Evolutionary conservation across 2,329 filamentous ascomycete genomes (phyloP).

Genomic region (Bipolaris zeicola): DNA sequence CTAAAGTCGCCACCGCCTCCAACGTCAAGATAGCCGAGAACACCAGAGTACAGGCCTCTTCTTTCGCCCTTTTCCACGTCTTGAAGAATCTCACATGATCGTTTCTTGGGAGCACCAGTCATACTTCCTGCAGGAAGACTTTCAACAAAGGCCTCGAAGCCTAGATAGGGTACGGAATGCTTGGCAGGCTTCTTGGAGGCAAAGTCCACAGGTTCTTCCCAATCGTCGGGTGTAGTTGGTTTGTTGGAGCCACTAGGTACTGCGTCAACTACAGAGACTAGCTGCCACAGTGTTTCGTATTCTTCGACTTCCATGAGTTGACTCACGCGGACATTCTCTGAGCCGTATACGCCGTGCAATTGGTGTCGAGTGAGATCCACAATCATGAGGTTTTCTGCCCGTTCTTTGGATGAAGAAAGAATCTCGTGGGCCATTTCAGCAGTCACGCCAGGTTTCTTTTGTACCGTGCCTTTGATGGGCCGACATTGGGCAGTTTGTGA

Average conservation of each 20-base stretch:
- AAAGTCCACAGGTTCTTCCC: conserved; percentile 39
- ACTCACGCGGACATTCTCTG: conserved; percentile 73
- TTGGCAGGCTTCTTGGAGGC: conserved; percentile 15
- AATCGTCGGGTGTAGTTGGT: conserved; percentile 35
- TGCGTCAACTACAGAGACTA: conserved; percentile 86
- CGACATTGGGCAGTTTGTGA: conserved; percentile 74
- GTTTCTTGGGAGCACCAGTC: conserved; percentile 95
- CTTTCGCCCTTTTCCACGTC: conserved; percentile 67
- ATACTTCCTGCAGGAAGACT: conserved; percentile 90
- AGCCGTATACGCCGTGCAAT: conserved; percentile 80
- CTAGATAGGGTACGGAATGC: conserved; percentile 52
- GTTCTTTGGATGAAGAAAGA: conserved; percentile 82
- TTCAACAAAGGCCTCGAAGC: conserved; percentile 75
- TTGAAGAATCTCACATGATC: conserved; percentile 82
- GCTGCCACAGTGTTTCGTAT: conserved; percentile 88
- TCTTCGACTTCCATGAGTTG: conserved; percentile 87
- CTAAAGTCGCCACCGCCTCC: conserved; percentile 87
- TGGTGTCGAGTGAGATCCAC: conserved; percentile 96
- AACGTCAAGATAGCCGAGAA: conserved; percentile 87
- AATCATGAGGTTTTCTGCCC: conserved; percentile 97
- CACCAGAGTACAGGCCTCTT: conserved; percentile 82
- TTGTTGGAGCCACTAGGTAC: conserved; percentile 33
- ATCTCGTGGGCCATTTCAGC: conserved; percentile 73
- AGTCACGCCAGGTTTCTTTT: conserved; percentile 71
- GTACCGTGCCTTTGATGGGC: conserved; percentile 97